Base-by-base conservation (phyloP, 202 grass and related monocot species). In the Panicum virgatum region DNA sequence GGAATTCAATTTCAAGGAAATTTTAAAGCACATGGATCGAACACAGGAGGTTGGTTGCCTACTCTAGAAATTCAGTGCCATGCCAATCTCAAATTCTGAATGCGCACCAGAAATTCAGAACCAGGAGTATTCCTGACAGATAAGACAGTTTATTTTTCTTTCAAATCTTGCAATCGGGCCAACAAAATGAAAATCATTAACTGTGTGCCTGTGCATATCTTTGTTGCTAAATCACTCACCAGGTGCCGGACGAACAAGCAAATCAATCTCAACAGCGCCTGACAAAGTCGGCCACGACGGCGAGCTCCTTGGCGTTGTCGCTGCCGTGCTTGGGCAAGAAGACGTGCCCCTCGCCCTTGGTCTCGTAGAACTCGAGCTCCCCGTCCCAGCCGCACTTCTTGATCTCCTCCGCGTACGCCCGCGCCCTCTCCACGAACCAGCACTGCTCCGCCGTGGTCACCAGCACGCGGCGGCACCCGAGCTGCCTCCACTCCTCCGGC, bases 371-470 rank as follows among this genome's bases (percentile, higher is more conserved):
- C 73, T 91, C 50, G 46, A 89, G 76, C 62, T 91, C 85, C 22
- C 90, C 89, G 12, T 78, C 83, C 92, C 92, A 94, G 19, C 90
- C 90, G 59, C 85, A 91, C 42, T 68, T 89, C 86, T 80, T 69
- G 68, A 94, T 46, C 72, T 66, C 75, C 66, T 91, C 84, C 36
- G 86, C 84, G 72, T 98, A 94, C 15, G 73, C 84, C 60, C 75
- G 86, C 27, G 92, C 90, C 57, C 96, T 70, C 75, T 95, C 90
- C 73, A 86, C 76, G 80, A 98, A 91, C 86, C 23, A 82, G 84
- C 94, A 94, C 1, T 63, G 72, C n/a, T 91, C 92, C 13, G 92
- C 80, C 72, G 94, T 90, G 26, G 90, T 89, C 61, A 95, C 96
- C 90, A 98, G 80, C 59, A 93, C 87, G 71, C 88, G 84, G 20